A percentile compares a stretch with the other conserved stretches of the same genome.
These are phyloP conservation scores for Escovopsis sp. DNA, from an alignment of 2,329 filamentous ascomycete species.

Conservation along the genomic window DNA sequence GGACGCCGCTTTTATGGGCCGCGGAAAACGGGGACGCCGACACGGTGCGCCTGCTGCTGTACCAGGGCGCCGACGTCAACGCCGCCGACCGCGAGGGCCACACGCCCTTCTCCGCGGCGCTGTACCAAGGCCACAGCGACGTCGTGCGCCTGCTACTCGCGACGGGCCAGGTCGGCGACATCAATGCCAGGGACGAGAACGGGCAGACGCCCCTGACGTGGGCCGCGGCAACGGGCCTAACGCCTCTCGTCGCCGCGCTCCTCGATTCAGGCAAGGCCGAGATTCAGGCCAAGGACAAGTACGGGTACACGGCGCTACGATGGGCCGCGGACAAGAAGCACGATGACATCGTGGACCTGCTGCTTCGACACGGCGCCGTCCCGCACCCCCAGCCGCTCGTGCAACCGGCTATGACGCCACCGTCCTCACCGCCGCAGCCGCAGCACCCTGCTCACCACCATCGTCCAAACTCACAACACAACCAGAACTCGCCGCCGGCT, in stretches of 20 bases:
- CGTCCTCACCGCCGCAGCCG: too few species aligned
- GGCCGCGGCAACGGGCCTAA: neutral
- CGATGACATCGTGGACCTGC: neutral
- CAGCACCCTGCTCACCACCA: too few species aligned
- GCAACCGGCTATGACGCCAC: too few species aligned
- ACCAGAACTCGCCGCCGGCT: too few species aligned
- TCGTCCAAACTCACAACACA: too few species aligned
- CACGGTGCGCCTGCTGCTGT: conserved; percentile 3
- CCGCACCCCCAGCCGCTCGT: neutral
- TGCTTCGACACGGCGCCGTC: neutral
- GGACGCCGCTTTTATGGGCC: conserved; percentile 1
- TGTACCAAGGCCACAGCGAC: neutral
- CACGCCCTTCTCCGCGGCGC: neutral
- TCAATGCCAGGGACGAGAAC: neutral
- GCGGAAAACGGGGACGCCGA: conserved; percentile 2
- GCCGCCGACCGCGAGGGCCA: neutral
- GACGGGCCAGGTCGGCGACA: neutral
- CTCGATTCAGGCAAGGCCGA: neutral
- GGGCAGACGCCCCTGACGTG: neutral
- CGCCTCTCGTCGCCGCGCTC: neutral
- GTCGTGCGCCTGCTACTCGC: neutral
- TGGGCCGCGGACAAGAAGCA: neutral
- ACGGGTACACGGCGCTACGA: neutral
- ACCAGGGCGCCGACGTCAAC: neutral
- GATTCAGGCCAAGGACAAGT: neutral